phyloP scores from a whole-genome alignment of 352 stramenopile genomes.

The Pelagophyceae sp. region DNA sequence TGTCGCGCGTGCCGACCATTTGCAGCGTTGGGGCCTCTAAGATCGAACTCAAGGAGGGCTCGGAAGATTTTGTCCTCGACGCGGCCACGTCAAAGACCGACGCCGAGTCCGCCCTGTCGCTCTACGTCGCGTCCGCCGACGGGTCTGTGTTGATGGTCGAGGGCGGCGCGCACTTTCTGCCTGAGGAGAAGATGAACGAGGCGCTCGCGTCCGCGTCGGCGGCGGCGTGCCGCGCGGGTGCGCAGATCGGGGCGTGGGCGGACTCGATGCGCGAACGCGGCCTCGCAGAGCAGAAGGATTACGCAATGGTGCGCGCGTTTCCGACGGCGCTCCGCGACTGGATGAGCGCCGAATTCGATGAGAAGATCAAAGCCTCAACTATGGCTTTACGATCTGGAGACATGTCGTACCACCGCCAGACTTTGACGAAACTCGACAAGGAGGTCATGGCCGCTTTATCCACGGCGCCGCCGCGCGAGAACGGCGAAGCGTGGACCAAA shows the following conservation, averaged over 20 bases:
- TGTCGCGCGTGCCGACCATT: slow-evolving; percentile 74
- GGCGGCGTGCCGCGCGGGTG: neutral
- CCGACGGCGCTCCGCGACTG: slow-evolving; percentile 38
- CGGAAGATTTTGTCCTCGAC: slow-evolving; percentile 76
- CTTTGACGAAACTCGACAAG: neutral
- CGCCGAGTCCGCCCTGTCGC: slow-evolving; percentile 47
- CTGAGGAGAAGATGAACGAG: slow-evolving; percentile 56
- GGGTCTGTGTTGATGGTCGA: slow-evolving; percentile 64
- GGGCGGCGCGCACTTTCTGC: slow-evolving; percentile 58
- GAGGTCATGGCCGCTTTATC: too few species aligned
- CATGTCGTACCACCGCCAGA: slow-evolving; percentile 2
- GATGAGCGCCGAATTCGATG: slow-evolving; percentile 23
- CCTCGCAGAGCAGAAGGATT: slow-evolving; percentile 42
- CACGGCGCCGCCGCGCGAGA: too few species aligned
- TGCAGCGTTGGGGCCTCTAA: slow-evolving; percentile 82
- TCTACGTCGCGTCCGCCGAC: neutral
- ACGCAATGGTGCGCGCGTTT: slow-evolving; percentile 38
- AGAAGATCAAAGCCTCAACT: neutral
- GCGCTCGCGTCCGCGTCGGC: slow-evolving; percentile 48
- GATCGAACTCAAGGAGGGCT: slow-evolving; percentile 73
- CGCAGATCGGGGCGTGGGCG: slow-evolving; percentile 1
- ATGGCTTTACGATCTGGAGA: neutral
- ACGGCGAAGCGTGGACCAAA: neutral
- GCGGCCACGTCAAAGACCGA: slow-evolving; percentile 63
- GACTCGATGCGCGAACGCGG: neutral